Conservation (phyloP, 805 yeast species). For the Candida anglica region DNA sequence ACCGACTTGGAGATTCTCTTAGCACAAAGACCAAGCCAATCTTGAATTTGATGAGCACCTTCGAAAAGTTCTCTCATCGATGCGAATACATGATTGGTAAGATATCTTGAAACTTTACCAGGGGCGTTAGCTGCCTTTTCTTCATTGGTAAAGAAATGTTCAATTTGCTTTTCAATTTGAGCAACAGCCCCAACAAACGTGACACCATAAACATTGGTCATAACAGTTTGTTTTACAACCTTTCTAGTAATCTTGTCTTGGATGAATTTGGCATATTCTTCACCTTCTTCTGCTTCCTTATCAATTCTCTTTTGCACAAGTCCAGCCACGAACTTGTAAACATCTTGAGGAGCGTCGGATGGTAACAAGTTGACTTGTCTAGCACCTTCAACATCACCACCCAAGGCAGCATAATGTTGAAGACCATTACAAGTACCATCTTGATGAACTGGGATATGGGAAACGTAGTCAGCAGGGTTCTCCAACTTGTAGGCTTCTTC, state of each 20-base stretch:
- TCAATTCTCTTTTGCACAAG: slow-evolving; percentile 56
- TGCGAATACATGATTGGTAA: slow-evolving; percentile 74
- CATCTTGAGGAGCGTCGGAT: slow-evolving; percentile 71
- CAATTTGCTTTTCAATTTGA: slow-evolving; percentile 78
- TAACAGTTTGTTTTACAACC: slow-evolving; percentile 93
- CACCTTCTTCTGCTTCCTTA: slow-evolving; percentile 49
- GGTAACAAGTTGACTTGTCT: slow-evolving; percentile 73
- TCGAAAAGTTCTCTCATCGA: slow-evolving; percentile 82
- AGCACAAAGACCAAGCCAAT: slow-evolving; percentile 91
- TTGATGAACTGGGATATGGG: slow-evolving; percentile 78
- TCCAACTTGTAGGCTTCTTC: slow-evolving; percentile 54
- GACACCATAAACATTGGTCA: slow-evolving; percentile 98
- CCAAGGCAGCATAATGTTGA: slow-evolving; percentile 84
- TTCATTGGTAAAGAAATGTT: slow-evolving; percentile 50
- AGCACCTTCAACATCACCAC: slow-evolving; percentile 84
- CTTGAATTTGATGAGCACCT: slow-evolving; percentile 94
- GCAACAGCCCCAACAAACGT: slow-evolving; percentile 90
- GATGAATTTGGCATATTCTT: slow-evolving; percentile 50
- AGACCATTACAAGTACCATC: slow-evolving; percentile 87
- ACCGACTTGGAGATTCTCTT: slow-evolving; percentile 73
- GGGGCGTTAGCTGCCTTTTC: slow-evolving; percentile 11
- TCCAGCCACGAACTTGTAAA: slow-evolving; percentile 65
- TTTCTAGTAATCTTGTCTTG: slow-evolving; percentile 72
- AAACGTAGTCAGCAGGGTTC: slow-evolving; percentile 62
- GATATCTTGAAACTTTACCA: slow-evolving; percentile 46